Conservation (phyloP, 148 eudicot genomes). For the Arbutus unedo region DNA sequence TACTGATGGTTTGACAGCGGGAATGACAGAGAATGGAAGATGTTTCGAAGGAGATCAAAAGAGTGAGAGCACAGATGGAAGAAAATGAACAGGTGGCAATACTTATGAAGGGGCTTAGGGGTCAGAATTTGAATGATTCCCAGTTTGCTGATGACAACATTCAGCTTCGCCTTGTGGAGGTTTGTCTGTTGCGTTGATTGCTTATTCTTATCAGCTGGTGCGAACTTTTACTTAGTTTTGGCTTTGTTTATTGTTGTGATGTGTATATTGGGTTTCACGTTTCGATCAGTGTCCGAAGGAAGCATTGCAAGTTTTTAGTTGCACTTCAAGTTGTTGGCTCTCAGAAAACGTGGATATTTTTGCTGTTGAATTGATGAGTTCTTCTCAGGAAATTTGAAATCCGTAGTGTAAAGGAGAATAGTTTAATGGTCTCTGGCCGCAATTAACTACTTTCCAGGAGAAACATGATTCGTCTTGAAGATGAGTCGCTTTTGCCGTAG, state of each 20-base stretch:
- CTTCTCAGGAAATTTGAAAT: neutral
- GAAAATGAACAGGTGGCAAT: conserved; percentile 81
- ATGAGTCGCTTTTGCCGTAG: neutral
- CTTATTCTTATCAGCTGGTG: neutral
- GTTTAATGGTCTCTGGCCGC: neutral
- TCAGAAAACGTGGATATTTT: neutral
- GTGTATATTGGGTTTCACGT: neutral
- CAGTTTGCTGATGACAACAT: conserved; percentile 81
- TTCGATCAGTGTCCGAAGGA: neutral
- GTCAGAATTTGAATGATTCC: conserved; percentile 87
- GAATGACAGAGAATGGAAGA: conserved; percentile 74
- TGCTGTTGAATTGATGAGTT: neutral
- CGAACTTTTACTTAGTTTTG: neutral
- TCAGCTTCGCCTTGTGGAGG: conserved; percentile 92
- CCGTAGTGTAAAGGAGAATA: neutral
- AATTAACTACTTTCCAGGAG: neutral
- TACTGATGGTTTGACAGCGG: conserved; percentile 13
- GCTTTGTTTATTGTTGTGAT: neutral
- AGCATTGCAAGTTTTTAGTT: neutral
- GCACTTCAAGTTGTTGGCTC: neutral
- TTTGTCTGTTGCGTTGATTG: conserved; percentile 25
- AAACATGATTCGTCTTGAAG: neutral
- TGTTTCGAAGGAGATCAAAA: conserved; percentile 84
- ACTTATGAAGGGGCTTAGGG: conserved; percentile 93
- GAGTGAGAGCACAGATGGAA: conserved; percentile 97